Evolutionary conservation across 1,284 basidiomycete genomes (phyloP), one percentile per base, ranked within the genome.

Genomic region (Dichomitus squalens): DNA sequence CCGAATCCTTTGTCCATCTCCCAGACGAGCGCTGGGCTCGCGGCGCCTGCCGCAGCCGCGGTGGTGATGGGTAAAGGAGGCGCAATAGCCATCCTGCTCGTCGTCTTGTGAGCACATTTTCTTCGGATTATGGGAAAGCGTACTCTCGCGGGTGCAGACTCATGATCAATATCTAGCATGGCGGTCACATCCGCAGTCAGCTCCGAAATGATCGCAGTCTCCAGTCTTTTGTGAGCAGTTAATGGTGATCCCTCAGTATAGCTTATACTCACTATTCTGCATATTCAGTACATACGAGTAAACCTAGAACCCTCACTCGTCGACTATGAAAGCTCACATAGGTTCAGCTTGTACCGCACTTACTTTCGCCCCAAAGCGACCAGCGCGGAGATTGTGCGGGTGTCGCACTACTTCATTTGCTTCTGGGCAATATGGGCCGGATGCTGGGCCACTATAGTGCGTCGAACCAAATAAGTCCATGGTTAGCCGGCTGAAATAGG

Each of bases 291-390:
- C 60, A 9, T 80, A 79, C 50, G 79, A 80, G 78, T 80, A 60
- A 31, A 75, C 68, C 27, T n/a, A n/a, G 44, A 7, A 20, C 7
- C 20, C 20, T 16, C 16, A n/a, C 4, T 12, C 35, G 16, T 36
- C 16, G 35, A n/a, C 35, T 27, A 14, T 21, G 71, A 69, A 34
- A 70, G 27, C 14, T 41, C 16, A 48, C 18, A 38, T n/a, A 16
- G 36, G 14, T 41, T 11, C 35, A 72, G 68, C 53, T 41, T 91
- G 8, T 92, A 87, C 72, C 82, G 88, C 72, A 84, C 81, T 18
- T 90, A 89, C 62, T 80, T 84, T 60, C 82, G 86, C 48, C 86
- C 86, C 1, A 72, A 76, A 12, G 88, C 88, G 0, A 83, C 76
- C 20, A 84, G 87, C 51, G 72, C 72, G 11, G 84, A 90, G 67